phyloP scores from a whole-genome alignment of 306 rosid genomes.

The Purshia tridentata region DNA sequence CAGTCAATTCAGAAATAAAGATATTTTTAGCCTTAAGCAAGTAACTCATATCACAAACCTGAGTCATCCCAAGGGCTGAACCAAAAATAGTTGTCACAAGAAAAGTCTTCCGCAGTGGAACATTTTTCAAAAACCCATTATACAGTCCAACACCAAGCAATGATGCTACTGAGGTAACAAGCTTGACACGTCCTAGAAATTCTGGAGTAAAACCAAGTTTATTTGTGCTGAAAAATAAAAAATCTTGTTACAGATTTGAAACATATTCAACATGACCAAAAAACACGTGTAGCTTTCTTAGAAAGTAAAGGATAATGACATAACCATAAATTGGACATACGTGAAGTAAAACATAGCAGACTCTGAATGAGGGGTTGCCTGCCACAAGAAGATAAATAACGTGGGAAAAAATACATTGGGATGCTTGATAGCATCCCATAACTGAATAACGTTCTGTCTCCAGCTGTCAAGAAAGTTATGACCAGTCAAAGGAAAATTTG shows the following conservation, averaged over 20 bases:
- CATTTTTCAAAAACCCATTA: conserved; percentile 87
- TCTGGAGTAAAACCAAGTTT: conserved; percentile 86
- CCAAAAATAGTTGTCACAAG: conserved; percentile 66
- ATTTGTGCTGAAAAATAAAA: conserved; percentile 69
- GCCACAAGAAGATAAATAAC: conserved; percentile 93
- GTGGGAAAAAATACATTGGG: conserved; percentile 85
- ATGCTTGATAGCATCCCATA: conserved; percentile 76
- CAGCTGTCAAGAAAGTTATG: conserved; percentile 64
- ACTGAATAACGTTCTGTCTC: conserved; percentile 58
- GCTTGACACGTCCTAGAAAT: conserved; percentile 92
- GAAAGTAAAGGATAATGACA: conserved; percentile 20
- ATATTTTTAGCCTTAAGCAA: neutral
- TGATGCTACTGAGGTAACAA: conserved; percentile 92
- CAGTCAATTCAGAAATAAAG: conserved; percentile 13
- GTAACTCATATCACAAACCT: conserved; percentile 46
- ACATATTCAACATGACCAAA: neutral
- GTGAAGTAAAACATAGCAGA: conserved; percentile 93
- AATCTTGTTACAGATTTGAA: conserved; percentile 15
- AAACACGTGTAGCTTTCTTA: conserved; percentile 13
- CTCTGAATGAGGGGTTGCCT: conserved; percentile 98
- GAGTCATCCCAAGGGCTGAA: conserved; percentile 93
- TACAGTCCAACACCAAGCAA: conserved; percentile 89
- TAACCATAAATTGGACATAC: conserved; percentile 51
- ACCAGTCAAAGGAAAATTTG: conserved; percentile 35
- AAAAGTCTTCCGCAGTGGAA: conserved; percentile 73